Percentiles rank a stretch among this genome's conserved stretches.
These are phyloP conservation scores for Backusella sp. DNA, from an alignment of 192 early-diverging fungal species.

Conservation along the genomic window DNA sequence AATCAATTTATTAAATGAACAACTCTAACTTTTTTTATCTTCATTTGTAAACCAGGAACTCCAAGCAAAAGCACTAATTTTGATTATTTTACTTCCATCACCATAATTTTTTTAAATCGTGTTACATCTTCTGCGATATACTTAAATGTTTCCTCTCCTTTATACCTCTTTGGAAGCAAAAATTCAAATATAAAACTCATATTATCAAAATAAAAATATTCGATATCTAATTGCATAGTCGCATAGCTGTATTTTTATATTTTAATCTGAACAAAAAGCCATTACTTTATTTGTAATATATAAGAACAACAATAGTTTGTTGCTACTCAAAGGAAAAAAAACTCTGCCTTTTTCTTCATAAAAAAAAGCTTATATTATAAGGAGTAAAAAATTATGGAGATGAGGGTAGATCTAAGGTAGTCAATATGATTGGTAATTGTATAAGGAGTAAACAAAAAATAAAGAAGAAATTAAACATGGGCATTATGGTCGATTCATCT, in stretches of 20 bases:
- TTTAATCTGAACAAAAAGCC: neutral
- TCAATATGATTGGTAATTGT: neutral
- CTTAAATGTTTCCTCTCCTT: neutral
- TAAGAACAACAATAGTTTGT: neutral
- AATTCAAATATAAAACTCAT: neutral
- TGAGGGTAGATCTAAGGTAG: neutral
- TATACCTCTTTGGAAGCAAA: neutral
- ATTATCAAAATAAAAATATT: neutral
- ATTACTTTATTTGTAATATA: neutral
- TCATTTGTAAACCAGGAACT: neutral
- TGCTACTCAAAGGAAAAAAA: neutral
- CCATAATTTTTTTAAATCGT: neutral
- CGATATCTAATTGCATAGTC: neutral
- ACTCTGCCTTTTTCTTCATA: neutral
- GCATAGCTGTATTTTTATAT: no score
- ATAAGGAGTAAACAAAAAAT: neutral
- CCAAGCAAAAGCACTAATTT: conserved; percentile 11
- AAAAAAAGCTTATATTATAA: neutral
- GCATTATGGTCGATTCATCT: neutral
- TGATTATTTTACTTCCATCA: neutral
- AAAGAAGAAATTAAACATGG: neutral
- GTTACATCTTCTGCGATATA: neutral
- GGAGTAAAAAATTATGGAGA: neutral
- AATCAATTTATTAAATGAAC: neutral
- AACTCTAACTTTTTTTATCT: neutral